These are phyloP conservation scores for Cyclostephanos invisitatus DNA, from an alignment of 108 stramenopile species.

Conservation along the genomic window DNA sequence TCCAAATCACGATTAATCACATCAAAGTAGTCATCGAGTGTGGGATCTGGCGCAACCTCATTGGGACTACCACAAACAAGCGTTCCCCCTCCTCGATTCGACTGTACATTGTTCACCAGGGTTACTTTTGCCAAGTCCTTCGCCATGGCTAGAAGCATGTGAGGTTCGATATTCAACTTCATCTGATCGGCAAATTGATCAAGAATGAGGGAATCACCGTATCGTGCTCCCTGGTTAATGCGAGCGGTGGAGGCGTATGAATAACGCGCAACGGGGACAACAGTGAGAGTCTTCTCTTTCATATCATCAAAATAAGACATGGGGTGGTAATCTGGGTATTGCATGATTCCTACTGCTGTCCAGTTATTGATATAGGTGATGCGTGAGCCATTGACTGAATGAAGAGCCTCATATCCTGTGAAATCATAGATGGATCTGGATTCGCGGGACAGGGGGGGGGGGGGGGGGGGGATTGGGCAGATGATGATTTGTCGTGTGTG, in stretches of 20 bases:
- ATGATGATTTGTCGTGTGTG: background rate
- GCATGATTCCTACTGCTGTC: slow-evolving; percentile 21
- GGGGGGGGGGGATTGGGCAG: background rate
- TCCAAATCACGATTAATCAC: slow-evolving; percentile 29
- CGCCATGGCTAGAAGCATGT: slow-evolving; percentile 22
- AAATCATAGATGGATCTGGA: slow-evolving; percentile 41
- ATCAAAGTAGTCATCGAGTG: slow-evolving; percentile 46
- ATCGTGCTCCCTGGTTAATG: slow-evolving; percentile 33
- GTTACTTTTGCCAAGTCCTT: slow-evolving; percentile 18
- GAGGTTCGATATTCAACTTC: slow-evolving; percentile 18
- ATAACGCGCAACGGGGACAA: slow-evolving; percentile 19
- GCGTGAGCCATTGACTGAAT: slow-evolving; percentile 19
- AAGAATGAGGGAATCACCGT: slow-evolving; percentile 42
- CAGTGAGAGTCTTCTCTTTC: background rate
- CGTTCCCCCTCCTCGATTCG: slow-evolving; percentile 26
- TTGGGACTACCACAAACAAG: slow-evolving; percentile 59
- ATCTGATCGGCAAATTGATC: slow-evolving; percentile 29
- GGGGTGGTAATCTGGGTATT: slow-evolving; percentile 37
- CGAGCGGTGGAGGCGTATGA: slow-evolving; percentile 12
- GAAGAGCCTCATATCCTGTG: slow-evolving; percentile 27
- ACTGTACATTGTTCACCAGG: slow-evolving; percentile 20
- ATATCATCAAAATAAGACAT: slow-evolving; percentile 42
- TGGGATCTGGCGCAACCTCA: slow-evolving; percentile 53
- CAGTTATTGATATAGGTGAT: slow-evolving; percentile 32
- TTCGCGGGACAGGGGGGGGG: no score